Evolutionary conservation across 192 early-diverging fungal species (phyloP).

Genomic region (Coemansia erecta): DNA sequence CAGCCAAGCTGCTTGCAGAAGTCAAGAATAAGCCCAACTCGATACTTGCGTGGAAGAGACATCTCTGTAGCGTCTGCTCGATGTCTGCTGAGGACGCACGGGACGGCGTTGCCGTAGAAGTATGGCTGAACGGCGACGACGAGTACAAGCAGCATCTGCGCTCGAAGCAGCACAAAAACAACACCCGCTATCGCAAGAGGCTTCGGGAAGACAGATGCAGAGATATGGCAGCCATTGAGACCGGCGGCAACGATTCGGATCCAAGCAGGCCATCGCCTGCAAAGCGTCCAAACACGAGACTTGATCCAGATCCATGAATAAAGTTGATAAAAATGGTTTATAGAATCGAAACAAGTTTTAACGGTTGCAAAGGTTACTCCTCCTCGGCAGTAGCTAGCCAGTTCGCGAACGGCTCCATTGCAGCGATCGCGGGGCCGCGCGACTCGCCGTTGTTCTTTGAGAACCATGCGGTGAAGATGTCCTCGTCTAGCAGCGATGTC

Average conservation of each 20-base stretch:
- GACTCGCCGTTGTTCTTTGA: slow-evolving; percentile 37
- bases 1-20: slow-evolving; percentile 29
- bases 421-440: slow-evolving; percentile 44
- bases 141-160: slow-evolving; percentile 75
- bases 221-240: background rate
- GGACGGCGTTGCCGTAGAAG: slow-evolving; percentile 41
- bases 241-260: too few relatives aligned
- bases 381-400: slow-evolving; percentile 85
- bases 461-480: slow-evolving; percentile 69
- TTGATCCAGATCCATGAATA: background rate
- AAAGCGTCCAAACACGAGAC: background rate
- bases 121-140: slow-evolving; percentile 67
- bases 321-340: background rate
- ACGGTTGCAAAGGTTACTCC: slow-evolving; percentile 52
- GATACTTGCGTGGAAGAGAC: slow-evolving; percentile 61
- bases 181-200: slow-evolving; percentile 34
- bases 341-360: background rate
- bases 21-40: slow-evolving; percentile 26
- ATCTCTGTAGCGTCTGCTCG: slow-evolving; percentile 69
- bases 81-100: slow-evolving; percentile 34
- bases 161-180: slow-evolving; percentile 65
- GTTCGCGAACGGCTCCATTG: slow-evolving; percentile 71
- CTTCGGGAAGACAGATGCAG: slow-evolving; percentile 8
- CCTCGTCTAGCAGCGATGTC: slow-evolving; percentile 76
- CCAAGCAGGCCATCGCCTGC: too few relatives aligned